Conservation (phyloP, 2,329 filamentous ascomycete genomes). For the Alternaria angustiovoidea region DNA sequence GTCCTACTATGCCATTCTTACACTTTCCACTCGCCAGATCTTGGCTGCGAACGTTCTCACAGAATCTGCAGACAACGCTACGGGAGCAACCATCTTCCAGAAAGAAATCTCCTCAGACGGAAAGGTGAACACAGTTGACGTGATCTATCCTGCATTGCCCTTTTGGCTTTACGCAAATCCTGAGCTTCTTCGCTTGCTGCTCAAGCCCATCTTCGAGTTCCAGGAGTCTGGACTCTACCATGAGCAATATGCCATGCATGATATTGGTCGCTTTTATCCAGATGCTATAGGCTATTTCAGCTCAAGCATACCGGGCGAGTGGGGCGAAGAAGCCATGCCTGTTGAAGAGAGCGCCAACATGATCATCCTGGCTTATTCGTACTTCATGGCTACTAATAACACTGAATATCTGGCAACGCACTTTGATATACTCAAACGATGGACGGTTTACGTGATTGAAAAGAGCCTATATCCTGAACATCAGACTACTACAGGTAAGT, state of each 20-base stretch:
- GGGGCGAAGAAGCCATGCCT: background rate
- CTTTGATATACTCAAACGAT: background rate
- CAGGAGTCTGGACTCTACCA: background rate
- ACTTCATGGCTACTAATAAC: background rate
- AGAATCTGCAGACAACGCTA: background rate
- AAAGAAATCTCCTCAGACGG: constrained; percentile 4
- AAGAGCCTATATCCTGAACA: background rate
- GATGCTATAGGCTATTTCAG: background rate
- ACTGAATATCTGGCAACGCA: background rate
- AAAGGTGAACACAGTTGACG: background rate
- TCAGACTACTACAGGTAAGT: background rate
- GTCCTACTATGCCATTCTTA: background rate
- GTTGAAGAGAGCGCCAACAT: constrained; percentile 2
- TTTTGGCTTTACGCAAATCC: constrained; percentile 7
- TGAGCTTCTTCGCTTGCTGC: constrained; percentile 5
- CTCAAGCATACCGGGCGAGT: background rate
- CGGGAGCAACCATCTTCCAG: background rate
- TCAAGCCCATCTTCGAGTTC: constrained; percentile 1
- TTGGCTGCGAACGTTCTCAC: background rate
- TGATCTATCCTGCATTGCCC: background rate
- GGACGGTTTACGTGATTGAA: background rate
- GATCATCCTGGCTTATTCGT: background rate
- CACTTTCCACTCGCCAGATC: constrained; percentile 1
- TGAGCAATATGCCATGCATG: background rate
- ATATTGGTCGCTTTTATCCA: background rate